Evolutionary conservation across 2,329 filamentous ascomycete species (phyloP), one percentile per base, ranked within the genome.

Genomic region (Teratosphaeria zuluensis): DNA sequence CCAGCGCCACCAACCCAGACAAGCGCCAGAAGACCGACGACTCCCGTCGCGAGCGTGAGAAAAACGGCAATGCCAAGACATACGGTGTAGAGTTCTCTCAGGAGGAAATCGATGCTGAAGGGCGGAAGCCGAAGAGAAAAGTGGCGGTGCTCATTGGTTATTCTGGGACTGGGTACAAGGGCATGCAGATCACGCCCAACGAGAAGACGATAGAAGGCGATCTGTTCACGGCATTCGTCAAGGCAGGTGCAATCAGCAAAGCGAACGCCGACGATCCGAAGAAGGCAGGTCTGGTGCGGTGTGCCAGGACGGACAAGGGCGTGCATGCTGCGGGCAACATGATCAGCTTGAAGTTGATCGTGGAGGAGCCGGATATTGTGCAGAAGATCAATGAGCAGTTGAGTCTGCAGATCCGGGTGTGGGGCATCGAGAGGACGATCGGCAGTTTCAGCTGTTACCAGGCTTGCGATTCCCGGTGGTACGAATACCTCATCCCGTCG

Each of bases 301-400:
- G 94, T 74, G 94, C 94, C 3, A 83, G 94, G 63, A 99, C 94
- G 0, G 94, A 99, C 77, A 99, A 97, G 78, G 94, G 94, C 57
- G 92, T 97, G 1, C 92, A 97, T 73, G 92, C 92, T 1, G 92
- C 92, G 1, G 94, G 92, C 56, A 97, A 97, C 70, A 87, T 97
- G 69, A 90, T 97, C 62, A 96, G 90, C 33, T 74, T 97, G 68
- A 99, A 99, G 77, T 80, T 99, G 66, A 97, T 99, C 67, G 87
- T 96, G 54, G 92, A 97, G 74, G 92, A 97, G 59, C 81, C 85
- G 11, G 85, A 95, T 62, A 84, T 96, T 54, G 86, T 97, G 28
- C 78, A 91, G 58, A 95, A 90, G 76, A 96, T 99, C 81, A 99
- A 99, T 75, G 82, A 84, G 38, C 78, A 89, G 58, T 80, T 99